Base-by-base conservation (phyloP, 345 rosid species). In the Alliaria petiolata region DNA sequence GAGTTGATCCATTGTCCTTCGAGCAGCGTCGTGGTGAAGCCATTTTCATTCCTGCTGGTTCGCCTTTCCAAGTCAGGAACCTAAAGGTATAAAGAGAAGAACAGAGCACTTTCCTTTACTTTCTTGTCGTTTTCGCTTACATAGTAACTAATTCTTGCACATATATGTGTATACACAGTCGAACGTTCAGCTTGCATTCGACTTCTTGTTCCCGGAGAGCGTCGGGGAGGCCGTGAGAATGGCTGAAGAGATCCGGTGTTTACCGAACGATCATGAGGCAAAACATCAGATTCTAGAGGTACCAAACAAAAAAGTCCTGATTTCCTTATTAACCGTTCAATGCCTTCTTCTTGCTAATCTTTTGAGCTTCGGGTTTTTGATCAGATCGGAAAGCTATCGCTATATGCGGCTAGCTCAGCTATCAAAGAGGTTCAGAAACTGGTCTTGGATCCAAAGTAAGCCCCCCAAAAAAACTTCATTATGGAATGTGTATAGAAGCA, bases 391-490 rank as follows among this genome's bases (percentile, higher is more conserved):
- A 88, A 90, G 77, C 83, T 84, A 34, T 86, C 92, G 15, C 69
- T 90, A 17, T 90, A 90, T 54, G 89, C 95, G 39, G 97, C 97
- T 45, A 90, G 89, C 81, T 86, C 40, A 38, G 40, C 40, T 11
- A 38, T 38, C 14, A 38, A 45, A 79, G 95, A 90, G 81, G 86
- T 88, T 62, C 89, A 88, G 79, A 90, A 85, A 72, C 77, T 90
- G 81, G 95, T 86, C 35, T 93, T 88, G 50, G 95, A 90, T 78
- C 84, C 93, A 26, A 86, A 85, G 97, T 90, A 85, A 85, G 89
- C 59, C 13, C 13, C 16, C n/a, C n/a, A n/a, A 13, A 51, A 51
- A 51, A 51, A 0, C 47, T n/a, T n/a, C 47, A 43, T 47, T 19
- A 10, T 10, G 26, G 33, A 30, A 30, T 30, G 33, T 30, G 33